Conservation (phyloP, 139 green algal species). For the Pseudopediastrum boryanum region DNA sequence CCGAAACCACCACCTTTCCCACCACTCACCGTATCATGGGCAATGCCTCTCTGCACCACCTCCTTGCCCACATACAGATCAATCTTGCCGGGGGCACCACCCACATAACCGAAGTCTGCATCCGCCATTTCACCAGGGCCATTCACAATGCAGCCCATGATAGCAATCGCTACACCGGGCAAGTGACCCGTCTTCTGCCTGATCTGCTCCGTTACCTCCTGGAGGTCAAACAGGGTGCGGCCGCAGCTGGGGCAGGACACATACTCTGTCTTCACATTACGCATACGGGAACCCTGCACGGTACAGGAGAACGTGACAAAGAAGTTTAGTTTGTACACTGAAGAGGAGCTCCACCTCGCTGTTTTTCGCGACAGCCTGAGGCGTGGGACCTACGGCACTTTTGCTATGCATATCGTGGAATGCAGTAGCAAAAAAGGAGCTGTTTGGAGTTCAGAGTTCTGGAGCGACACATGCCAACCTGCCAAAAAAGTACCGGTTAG, state of each 20-base stretch:
- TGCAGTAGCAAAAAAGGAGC: too few species aligned
- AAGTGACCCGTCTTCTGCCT: slow-evolving; percentile 91
- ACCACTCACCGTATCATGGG: slow-evolving; percentile 66
- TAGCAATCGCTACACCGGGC: slow-evolving; percentile 94
- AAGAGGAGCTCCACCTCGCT: too few species aligned
- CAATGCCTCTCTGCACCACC: slow-evolving; percentile 88
- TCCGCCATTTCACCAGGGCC: slow-evolving; percentile 99
- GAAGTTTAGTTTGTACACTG: too few species aligned
- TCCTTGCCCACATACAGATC: slow-evolving; percentile 99
- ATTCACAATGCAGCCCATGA: slow-evolving; percentile 99
- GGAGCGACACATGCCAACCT: too few species aligned
- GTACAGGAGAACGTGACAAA: background rate
- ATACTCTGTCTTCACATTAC: slow-evolving; percentile 99
- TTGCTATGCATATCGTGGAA: too few species aligned
- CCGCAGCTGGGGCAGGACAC: slow-evolving; percentile 97
- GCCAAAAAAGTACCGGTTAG: too few species aligned
- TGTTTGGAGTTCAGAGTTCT: too few species aligned
- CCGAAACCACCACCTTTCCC: background rate
- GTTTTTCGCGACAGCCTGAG: too few species aligned
- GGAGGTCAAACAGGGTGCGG: slow-evolving; percentile 98
- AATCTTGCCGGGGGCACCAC: slow-evolving; percentile 91
- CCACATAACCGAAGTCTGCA: slow-evolving; percentile 97
- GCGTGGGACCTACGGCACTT: too few species aligned
- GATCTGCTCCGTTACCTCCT: slow-evolving; percentile 98
- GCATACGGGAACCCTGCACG: slow-evolving; percentile 92